phyloP scores from a whole-genome alignment of 768 basidiomycete species.

The Psilocybe cubensis region DNA sequence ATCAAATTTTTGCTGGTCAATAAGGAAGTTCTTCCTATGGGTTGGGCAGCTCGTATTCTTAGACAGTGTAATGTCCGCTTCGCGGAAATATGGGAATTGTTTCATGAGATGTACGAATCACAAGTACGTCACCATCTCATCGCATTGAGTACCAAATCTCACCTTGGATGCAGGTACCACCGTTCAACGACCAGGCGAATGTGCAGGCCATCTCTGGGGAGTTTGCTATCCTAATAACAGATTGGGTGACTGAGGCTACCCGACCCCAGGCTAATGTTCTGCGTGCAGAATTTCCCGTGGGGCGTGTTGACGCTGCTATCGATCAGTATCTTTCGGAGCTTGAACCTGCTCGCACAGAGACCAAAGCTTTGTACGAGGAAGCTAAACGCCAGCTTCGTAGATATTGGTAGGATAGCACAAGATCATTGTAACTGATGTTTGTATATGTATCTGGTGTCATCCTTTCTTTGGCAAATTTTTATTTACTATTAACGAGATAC shows the following conservation, averaged over 20 bases:
- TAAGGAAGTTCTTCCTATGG: slow-evolving; percentile 59
- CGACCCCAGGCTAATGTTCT: slow-evolving; percentile 69
- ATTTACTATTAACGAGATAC: slow-evolving; percentile 7
- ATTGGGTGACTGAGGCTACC: slow-evolving; percentile 81
- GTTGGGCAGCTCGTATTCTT: slow-evolving; percentile 84
- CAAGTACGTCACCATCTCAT: slow-evolving; percentile 52
- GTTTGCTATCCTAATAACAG: slow-evolving; percentile 77
- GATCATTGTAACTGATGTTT: slow-evolving; percentile 18
- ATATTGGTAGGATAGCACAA: slow-evolving; percentile 55
- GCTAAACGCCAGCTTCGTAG: slow-evolving; percentile 73
- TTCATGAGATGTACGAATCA: slow-evolving; percentile 87
- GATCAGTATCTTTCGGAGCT: slow-evolving; percentile 78
- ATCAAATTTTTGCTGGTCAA: slow-evolving; percentile 73
- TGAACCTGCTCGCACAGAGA: slow-evolving; percentile 62
- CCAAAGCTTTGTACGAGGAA: slow-evolving; percentile 65
- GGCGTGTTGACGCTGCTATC: slow-evolving; percentile 72
- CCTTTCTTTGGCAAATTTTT: slow-evolving; percentile 1
- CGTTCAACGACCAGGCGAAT: slow-evolving; percentile 80
- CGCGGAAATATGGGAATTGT: slow-evolving; percentile 81
- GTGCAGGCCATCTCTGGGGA: slow-evolving; percentile 82
- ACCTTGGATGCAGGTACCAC: slow-evolving; percentile 59
- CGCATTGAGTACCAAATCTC: not conserved
- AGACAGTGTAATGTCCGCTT: slow-evolving; percentile 83
- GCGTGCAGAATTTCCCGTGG: slow-evolving; percentile 75
- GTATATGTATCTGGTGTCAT: slow-evolving; percentile 11